Evolutionary conservation across 2,329 filamentous ascomycete species (phyloP).

Genomic region (Lachnellula subtilissima): DNA sequence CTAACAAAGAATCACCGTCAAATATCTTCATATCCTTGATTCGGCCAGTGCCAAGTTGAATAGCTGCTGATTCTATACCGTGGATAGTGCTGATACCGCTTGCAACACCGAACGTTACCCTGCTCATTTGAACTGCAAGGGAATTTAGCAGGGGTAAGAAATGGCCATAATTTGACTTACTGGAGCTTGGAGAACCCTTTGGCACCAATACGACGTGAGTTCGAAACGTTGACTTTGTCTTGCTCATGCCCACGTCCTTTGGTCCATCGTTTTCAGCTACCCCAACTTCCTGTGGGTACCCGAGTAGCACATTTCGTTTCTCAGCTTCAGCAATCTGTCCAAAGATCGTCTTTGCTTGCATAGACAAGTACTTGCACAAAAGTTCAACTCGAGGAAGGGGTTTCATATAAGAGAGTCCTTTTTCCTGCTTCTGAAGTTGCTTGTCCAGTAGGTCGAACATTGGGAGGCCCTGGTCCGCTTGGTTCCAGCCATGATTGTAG

Average conservation of each 20-base stretch:
- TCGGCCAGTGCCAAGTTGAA: constrained; percentile 27
- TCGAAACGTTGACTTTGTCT: constrained; percentile 17
- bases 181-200: constrained; percentile 15
- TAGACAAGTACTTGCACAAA: constrained; percentile 53
- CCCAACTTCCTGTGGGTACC: constrained; percentile 38
- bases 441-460: constrained; percentile 43
- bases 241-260: constrained; percentile 26
- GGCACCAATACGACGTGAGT: constrained; percentile 25
- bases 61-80: constrained; percentile 13
- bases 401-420: constrained; percentile 37
- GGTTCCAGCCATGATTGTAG: constrained; percentile 42
- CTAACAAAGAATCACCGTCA: constrained; percentile 23
- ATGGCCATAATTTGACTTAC: constrained; percentile 14
- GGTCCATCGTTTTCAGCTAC: constrained; percentile 11
- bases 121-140: constrained; percentile 26
- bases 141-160: constrained; percentile 1
- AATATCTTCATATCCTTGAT: constrained; percentile 31
- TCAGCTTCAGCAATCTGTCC: constrained; percentile 65
- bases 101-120: constrained; percentile 24
- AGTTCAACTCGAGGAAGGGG: constrained; percentile 59
- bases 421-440: constrained; percentile 28
- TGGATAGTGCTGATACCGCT: constrained; percentile 29
- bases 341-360: constrained; percentile 58
- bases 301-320: constrained; percentile 63
- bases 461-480: constrained; percentile 40